A percentile compares a stretch with the other conserved stretches of the same genome.
Conservation (phyloP, 805 yeast species). For the Pichia thaimueangensis region DNA sequence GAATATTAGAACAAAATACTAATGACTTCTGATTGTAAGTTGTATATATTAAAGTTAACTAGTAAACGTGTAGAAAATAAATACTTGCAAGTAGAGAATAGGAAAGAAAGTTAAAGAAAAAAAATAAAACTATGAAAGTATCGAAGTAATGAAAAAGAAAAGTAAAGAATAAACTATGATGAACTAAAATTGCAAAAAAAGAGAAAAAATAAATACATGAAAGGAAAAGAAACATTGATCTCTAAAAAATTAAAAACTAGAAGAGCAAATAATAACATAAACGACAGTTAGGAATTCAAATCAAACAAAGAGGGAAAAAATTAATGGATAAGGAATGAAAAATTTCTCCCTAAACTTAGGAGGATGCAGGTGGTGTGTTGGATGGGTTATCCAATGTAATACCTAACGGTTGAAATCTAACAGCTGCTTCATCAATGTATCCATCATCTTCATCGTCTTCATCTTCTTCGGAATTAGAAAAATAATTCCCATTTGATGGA, state of each 20-base stretch:
- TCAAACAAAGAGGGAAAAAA: background rate
- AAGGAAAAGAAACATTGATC: background rate
- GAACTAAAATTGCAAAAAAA: background rate
- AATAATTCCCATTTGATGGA: background rate
- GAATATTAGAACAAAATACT: too few species aligned
- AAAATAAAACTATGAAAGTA: background rate
- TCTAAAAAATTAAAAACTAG: too few species aligned
- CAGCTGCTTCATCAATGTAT: constrained; percentile 13
- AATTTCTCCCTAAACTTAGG: too few species aligned
- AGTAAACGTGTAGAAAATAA: constrained; percentile 4
- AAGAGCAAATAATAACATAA: background rate
- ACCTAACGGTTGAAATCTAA: constrained; percentile 16
- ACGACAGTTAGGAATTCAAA: too few species aligned
- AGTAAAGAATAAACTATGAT: background rate
- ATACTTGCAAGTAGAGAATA: background rate
- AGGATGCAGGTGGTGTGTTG: background rate
- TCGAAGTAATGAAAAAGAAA: background rate
- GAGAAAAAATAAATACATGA: background rate
- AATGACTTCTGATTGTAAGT: too few species aligned
- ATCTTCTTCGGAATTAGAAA: constrained; percentile 16
- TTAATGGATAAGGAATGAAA: too few species aligned
- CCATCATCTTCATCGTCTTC: constrained; percentile 13
- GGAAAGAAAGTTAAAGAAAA: background rate
- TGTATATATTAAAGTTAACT: too few species aligned
- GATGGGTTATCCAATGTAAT: constrained; percentile 8